Base-by-base conservation (phyloP, 768 basidiomycete species). In the Psilocybe sp. region DNA sequence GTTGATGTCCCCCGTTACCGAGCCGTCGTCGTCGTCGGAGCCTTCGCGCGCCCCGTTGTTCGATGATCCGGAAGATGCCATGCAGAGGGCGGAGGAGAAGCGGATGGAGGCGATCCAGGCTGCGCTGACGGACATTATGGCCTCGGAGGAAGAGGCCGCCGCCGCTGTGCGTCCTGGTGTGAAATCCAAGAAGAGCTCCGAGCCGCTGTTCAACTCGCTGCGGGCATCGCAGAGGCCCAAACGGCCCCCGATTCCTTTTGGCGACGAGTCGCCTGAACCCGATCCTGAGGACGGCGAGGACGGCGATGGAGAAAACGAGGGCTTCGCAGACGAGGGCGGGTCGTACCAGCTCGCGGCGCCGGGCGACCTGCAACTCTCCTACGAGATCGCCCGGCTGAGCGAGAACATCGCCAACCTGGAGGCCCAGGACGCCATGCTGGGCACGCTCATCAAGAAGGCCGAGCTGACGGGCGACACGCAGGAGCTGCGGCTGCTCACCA, bases 91-190 rank as follows among this genome's bases (percentile, higher is more conserved):
- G 41, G 87, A 96, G 65, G 81, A 87, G 45, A 78, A 87, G 57
- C 78, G 92, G 35, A 97, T 98, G 83, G 92, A 94, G 59, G 95
- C 96, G 2, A 97, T 98, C 15, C 93, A 94, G 60, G 94, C 94
- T 7, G 97, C 97, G 4, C 73, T 99, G 54, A 94, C 91, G 9
- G 92, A 96, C 63, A 98, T 99, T 64, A 94, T 99, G 60, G 92
- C 92, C 2, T 75, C 87, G 36, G 91, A 96, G 54, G 77, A 84
- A 35, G 77, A 68, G 38, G 48, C 54, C 15, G 50, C 47, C 31
- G 39, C 55, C 28, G 34, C 54, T 23, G 50, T 44, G 19, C 54
- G 51, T 32, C 53, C 56, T 33, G 52, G 57, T 13, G 35, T 59
- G n/a, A 16, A 3, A 28, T 7, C 43, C 4, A 55, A 61, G 38